These are phyloP conservation scores for Hirsutella minnesotensis DNA, from an alignment of 2,329 filamentous ascomycete genomes.

Conservation along the genomic window DNA sequence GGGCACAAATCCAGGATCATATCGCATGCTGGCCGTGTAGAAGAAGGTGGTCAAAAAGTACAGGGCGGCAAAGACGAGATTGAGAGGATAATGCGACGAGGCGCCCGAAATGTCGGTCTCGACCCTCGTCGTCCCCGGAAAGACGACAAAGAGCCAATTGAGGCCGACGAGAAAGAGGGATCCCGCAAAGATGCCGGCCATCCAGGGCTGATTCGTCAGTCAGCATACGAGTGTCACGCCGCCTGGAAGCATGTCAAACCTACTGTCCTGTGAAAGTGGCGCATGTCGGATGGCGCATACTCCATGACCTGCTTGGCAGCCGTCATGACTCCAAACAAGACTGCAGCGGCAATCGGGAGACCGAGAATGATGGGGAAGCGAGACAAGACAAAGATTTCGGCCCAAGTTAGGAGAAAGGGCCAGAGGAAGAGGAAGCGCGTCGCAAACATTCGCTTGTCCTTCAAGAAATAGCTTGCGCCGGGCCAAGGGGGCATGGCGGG, in stretches of 20 bases:
- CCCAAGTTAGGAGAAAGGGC: conserved; percentile 68
- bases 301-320: conserved; percentile 64
- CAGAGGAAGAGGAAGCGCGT: conserved; percentile 81
- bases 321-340: conserved; percentile 64
- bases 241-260: conserved; percentile 16
- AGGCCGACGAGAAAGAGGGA: conserved; percentile 72
- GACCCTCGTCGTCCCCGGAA: conserved; percentile 34
- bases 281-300: conserved; percentile 80
- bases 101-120: neutral
- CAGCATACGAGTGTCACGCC: neutral
- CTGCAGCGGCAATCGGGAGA: conserved; percentile 56
- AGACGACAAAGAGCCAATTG: conserved; percentile 61
- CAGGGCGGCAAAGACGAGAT: conserved; percentile 58
- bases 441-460: conserved; percentile 68
- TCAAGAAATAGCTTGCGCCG: conserved; percentile 56
- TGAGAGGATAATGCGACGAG: conserved; percentile 53
- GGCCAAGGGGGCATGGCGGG: conserved; percentile 60
- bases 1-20: conserved; percentile 86
- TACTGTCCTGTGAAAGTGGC: conserved; percentile 80
- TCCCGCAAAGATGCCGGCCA: conserved; percentile 85
- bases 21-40: conserved; percentile 73
- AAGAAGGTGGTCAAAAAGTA: conserved; percentile 68
- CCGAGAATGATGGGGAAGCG: conserved; percentile 63
- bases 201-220: conserved; percentile 54
- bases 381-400: conserved; percentile 60